phyloP scores from a whole-genome alignment of 2,329 filamentous ascomycete genomes.

The Tothia fuscella region DNA sequence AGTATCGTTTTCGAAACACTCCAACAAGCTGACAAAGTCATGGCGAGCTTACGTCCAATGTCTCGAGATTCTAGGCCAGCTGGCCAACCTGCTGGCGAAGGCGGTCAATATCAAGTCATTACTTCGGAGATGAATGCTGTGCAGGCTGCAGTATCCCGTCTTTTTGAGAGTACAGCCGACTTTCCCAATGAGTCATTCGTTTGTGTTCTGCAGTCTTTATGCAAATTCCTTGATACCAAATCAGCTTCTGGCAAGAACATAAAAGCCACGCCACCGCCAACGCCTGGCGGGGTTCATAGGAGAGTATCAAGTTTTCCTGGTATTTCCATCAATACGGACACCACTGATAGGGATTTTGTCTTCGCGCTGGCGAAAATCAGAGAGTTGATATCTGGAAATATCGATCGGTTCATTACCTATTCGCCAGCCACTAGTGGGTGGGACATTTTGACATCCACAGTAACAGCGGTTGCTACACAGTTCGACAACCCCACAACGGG shows the following conservation, averaged over 20 bases:
- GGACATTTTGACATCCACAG: slow-evolving; percentile 48
- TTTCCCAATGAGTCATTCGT: slow-evolving; percentile 76
- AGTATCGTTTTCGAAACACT: slow-evolving; percentile 83
- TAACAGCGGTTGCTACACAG: slow-evolving; percentile 37
- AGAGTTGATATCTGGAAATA: slow-evolving; percentile 32
- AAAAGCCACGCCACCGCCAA: slow-evolving; percentile 16
- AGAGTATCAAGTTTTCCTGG: slow-evolving; percentile 33
- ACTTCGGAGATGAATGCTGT: slow-evolving; percentile 75
- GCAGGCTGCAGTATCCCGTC: slow-evolving; percentile 69
- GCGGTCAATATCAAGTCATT: slow-evolving; percentile 30
- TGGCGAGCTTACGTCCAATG: slow-evolving; percentile 11
- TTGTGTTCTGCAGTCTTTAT: slow-evolving; percentile 64
- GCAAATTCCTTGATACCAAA: slow-evolving; percentile 47
- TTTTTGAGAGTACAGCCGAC: slow-evolving; percentile 85
- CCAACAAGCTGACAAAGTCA: slow-evolving; percentile 80
- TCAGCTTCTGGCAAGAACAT: neutral
- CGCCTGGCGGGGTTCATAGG: slow-evolving; percentile 24
- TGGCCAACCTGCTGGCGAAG: neutral
- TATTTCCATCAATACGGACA: slow-evolving; percentile 26
- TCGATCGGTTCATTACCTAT: slow-evolving; percentile 52
- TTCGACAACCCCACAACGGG: slow-evolving; percentile 29
- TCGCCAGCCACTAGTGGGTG: slow-evolving; percentile 62
- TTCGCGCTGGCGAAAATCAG: slow-evolving; percentile 38
- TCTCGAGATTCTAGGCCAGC: slow-evolving; percentile 27
- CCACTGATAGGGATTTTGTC: slow-evolving; percentile 31